phyloP scores from a whole-genome alignment of 2,329 filamentous ascomycete genomes.

The Calonectria montana region DNA sequence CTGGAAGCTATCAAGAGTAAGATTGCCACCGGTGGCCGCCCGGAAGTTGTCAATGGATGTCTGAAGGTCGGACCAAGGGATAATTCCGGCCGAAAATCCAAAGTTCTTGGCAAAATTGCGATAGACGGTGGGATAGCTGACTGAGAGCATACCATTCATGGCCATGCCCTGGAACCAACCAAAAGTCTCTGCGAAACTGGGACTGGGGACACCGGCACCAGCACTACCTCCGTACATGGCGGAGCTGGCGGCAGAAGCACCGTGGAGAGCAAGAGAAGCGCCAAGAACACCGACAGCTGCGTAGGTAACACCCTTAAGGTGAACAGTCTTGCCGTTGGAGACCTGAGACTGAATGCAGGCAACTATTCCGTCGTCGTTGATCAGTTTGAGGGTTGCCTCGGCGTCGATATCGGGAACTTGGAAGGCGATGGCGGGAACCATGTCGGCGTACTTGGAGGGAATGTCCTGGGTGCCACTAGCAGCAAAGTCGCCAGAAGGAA shows the following conservation, averaged over 20 bases:
- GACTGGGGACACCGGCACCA: constrained; percentile 75
- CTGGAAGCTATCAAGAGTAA: constrained; percentile 81
- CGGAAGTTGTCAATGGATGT: constrained; percentile 87
- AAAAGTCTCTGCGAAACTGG: constrained; percentile 86
- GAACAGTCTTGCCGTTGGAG: constrained; percentile 87
- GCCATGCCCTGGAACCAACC: constrained; percentile 95
- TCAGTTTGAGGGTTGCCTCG: constrained; percentile 81
- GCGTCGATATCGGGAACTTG: constrained; percentile 91
- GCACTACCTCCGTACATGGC: constrained; percentile 65
- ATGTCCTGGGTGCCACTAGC: constrained; percentile 80
- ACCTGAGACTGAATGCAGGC: constrained; percentile 88
- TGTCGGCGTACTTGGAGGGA: constrained; percentile 74
- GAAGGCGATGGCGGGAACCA: constrained; percentile 92
- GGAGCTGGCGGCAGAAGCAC: constrained; percentile 75
- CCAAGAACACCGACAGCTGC: constrained; percentile 86
- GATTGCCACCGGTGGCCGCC: constrained; percentile 82
- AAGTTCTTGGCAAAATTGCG: constrained; percentile 93
- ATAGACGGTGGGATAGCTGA: constrained; percentile 88
- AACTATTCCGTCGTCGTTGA: constrained; percentile 71
- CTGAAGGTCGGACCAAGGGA: constrained; percentile 87
- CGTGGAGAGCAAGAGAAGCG: constrained; percentile 81
- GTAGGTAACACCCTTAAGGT: constrained; percentile 82
- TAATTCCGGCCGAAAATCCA: constrained; percentile 86
- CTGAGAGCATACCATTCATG: constrained; percentile 95
- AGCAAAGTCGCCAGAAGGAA: constrained; percentile 79